These are phyloP conservation scores for Magnusiomyces suaveolens DNA, from an alignment of 1,139 yeast species.

Conservation along the genomic window DNA sequence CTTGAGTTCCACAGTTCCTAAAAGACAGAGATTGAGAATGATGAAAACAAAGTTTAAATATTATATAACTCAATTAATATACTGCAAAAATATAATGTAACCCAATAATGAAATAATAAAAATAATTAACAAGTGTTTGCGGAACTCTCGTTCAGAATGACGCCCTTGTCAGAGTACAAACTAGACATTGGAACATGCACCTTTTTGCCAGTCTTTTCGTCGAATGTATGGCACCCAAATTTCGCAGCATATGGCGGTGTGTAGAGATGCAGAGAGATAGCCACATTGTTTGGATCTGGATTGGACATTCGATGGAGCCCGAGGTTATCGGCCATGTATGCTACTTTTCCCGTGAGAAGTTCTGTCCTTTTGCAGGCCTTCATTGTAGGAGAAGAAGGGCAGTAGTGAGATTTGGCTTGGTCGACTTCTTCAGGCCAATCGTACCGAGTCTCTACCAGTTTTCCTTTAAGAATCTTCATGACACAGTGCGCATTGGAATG, in stretches of 20 bases:
- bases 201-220: constrained; percentile 43
- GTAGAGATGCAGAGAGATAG: constrained; percentile 64
- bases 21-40: background rate
- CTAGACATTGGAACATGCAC: constrained; percentile 54
- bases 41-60: background rate
- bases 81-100: background rate
- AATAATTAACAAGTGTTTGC: background rate
- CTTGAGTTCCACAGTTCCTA: no score
- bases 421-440: constrained; percentile 38
- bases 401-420: background rate
- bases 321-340: constrained; percentile 57
- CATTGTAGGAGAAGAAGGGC: constrained; percentile 15
- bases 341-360: constrained; percentile 42
- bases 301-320: constrained; percentile 62
- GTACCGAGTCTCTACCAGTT: constrained; percentile 49
- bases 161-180: constrained; percentile 56
- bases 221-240: constrained; percentile 56
- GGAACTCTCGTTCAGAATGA: background rate
- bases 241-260: constrained; percentile 71
- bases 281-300: constrained; percentile 38
- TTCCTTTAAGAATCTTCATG: constrained; percentile 52
- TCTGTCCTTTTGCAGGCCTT: constrained; percentile 28
- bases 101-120: background rate
- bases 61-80: background rate
- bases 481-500: constrained; percentile 63